Evolutionary conservation across 805 yeast species (phyloP).

Genomic region (Zygosaccharomyces siamensis): DNA sequence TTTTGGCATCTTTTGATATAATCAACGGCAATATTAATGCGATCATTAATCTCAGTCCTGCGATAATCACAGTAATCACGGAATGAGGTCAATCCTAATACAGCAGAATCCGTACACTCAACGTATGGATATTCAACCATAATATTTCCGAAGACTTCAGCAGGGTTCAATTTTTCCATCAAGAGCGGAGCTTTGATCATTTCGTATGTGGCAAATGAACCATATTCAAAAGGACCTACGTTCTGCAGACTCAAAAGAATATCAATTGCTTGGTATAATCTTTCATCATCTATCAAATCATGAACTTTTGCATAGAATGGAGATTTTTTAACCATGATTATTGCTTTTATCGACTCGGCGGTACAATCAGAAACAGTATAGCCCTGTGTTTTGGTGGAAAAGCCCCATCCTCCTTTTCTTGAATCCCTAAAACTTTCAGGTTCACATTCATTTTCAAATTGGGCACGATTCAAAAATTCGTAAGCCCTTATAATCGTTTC

Average conservation of each 20-base stretch:
- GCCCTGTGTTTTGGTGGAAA: slow-evolving; percentile 92
- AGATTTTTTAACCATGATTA: slow-evolving; percentile 79
- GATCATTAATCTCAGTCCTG: slow-evolving; percentile 54
- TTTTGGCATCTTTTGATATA: slow-evolving; percentile 68
- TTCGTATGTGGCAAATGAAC: slow-evolving; percentile 92
- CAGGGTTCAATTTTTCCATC: slow-evolving; percentile 82
- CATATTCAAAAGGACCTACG: slow-evolving; percentile 69
- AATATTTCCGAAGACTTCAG: slow-evolving; percentile 95
- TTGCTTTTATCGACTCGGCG: slow-evolving; percentile 91
- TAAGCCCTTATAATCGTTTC: slow-evolving; percentile 61
- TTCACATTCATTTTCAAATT: slow-evolving; percentile 74
- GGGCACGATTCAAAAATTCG: slow-evolving; percentile 71
- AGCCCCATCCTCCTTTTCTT: slow-evolving; percentile 91
- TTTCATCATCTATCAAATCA: slow-evolving; percentile 49
- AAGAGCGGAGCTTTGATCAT: slow-evolving; percentile 72
- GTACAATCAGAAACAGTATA: slow-evolving; percentile 96
- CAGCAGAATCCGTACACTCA: slow-evolving; percentile 95
- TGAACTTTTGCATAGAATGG: slow-evolving; percentile 45
- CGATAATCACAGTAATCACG: slow-evolving; percentile 61
- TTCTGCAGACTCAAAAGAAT: slow-evolving; percentile 74
- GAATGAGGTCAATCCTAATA: slow-evolving; percentile 81
- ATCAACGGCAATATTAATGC: slow-evolving; percentile 68
- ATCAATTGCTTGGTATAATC: slow-evolving; percentile 67
- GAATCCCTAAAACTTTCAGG: slow-evolving; percentile 77
- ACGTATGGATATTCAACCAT: slow-evolving; percentile 99